Conservation (phyloP, 1,139 yeast species). For the Geotrichum candidum region DNA sequence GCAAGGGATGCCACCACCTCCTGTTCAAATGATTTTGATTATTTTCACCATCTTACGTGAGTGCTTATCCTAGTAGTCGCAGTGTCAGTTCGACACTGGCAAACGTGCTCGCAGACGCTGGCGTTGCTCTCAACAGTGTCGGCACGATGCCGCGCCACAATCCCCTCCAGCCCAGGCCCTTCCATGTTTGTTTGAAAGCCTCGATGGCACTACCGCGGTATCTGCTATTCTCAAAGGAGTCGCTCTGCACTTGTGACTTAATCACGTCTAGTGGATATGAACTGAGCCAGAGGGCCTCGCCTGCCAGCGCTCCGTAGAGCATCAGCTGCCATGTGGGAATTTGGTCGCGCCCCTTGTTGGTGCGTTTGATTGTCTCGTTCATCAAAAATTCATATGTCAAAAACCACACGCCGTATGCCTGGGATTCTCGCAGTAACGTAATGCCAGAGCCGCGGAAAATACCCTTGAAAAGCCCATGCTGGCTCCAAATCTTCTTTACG, state of each 20-base stretch:
- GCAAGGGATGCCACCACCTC: neutral
- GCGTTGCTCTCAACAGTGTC: conserved; percentile 62
- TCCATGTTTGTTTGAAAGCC: conserved; percentile 46
- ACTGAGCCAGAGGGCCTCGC: conserved; percentile 64
- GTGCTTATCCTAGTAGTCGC: conserved; percentile 45
- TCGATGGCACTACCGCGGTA: conserved; percentile 44
- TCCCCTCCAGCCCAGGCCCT: conserved; percentile 47
- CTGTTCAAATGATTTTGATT: neutral
- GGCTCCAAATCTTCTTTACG: conserved; percentile 45
- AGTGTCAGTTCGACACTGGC: conserved; percentile 70
- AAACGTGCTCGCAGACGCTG: conserved; percentile 72
- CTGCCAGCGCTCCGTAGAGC: conserved; percentile 62
- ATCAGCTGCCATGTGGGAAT: conserved; percentile 58
- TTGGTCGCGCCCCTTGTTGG: conserved; percentile 40
- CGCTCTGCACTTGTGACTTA: conserved; percentile 65
- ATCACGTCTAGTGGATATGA: conserved; percentile 70
- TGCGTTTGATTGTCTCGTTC: conserved; percentile 22
- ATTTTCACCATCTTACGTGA: conserved; percentile 19
- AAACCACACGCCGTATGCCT: conserved; percentile 83
- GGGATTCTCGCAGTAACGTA: conserved; percentile 62
- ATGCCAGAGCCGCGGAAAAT: conserved; percentile 56
- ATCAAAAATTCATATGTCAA: conserved; percentile 62
- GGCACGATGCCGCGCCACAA: conserved; percentile 72
- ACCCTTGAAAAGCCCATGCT: conserved; percentile 49
- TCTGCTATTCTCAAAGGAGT: conserved; percentile 45